A percentile compares a stretch with the other conserved stretches of the same genome.
These are phyloP conservation scores for Boletus rubropictus DNA, from an alignment of 768 basidiomycete genomes.

Conservation along the genomic window DNA sequence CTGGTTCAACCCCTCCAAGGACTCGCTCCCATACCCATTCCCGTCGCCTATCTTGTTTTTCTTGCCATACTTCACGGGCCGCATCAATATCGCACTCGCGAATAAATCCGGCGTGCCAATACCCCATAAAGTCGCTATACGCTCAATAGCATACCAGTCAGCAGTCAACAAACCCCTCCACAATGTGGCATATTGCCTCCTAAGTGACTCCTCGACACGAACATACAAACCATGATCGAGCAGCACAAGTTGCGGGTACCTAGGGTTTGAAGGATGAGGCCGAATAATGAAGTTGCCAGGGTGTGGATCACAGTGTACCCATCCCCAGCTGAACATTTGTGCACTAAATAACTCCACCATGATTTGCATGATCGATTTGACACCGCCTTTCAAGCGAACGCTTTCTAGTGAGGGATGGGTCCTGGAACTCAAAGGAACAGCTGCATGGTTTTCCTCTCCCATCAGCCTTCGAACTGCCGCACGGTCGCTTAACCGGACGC, in stretches of 20 bases:
- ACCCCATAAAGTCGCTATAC: constrained; percentile 57
- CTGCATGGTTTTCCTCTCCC: constrained; percentile 38
- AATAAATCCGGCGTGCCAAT: constrained; percentile 66
- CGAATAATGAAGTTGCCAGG: constrained; percentile 77
- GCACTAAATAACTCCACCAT: constrained; percentile 86
- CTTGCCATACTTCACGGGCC: constrained; percentile 42
- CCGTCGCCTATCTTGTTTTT: not conserved
- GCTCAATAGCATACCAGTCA: constrained; percentile 48
- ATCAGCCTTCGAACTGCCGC: constrained; percentile 50
- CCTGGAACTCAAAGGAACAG: not conserved
- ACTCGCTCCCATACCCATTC: constrained; percentile 1
- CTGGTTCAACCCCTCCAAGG: constrained; percentile 40
- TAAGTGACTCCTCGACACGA: constrained; percentile 58
- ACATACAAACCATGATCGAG: constrained; percentile 94
- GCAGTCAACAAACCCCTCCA: constrained; percentile 63
- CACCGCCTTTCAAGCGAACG: constrained; percentile 51
- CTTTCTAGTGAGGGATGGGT: constrained; percentile 12
- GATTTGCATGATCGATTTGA: constrained; percentile 67
- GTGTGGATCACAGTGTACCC: constrained; percentile 76
- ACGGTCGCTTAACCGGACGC: constrained; percentile 67
- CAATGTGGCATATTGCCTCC: constrained; percentile 67
- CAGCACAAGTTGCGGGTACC: constrained; percentile 61
- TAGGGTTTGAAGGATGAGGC: constrained; percentile 29
- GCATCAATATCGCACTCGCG: constrained; percentile 68
- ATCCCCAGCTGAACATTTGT: constrained; percentile 90